Base-by-base conservation (phyloP, 768 basidiomycete species). In the Lepiota venenata region DNA sequence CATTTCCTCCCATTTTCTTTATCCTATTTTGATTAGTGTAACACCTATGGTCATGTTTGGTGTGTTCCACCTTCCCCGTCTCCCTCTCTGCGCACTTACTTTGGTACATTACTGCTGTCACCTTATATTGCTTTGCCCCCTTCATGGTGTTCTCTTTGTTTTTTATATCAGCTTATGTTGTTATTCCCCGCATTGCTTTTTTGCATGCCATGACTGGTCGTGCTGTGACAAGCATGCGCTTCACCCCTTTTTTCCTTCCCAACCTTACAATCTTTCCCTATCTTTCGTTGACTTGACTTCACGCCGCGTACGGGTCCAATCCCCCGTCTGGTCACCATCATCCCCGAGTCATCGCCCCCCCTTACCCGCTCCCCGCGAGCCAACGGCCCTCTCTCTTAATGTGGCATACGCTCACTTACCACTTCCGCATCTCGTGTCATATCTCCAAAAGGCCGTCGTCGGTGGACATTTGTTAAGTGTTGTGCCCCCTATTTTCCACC, bases 11-110 rank as follows among this genome's bases (percentile, higher is more conserved):
- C 52, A 8, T 29, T 18, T 53, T 42, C 42, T 54, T 48, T 52
- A 56, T 56, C 38, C 35, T 51, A 56, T 56, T 56, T 52, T 46
- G 47, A 52, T 52, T 52, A 52, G 56, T 52, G 50, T 52, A 47
- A 47, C 49, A 50, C 27, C 50, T 46, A 47, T 37, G 56, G 51
- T 50, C 32, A 22, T 51, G 32, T 44, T 41, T 29, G 20, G 15
- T 38, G 55, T 39, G 21, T 43, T 39, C 41, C 50, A 25, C 36
- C 25, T 36, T 22, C 35, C 16, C 22, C 20, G 20, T 16, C n/a
- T 25, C 54, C 39, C 50, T 15, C 48, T 22, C 38, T 29, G 18
- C 18, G 15, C 3, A 10, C 20, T 20, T 35, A 16, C 25, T 39
- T 21, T 41, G 18, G 44, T 52, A 47, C 56, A 27, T 40, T 52